Conservation (phyloP, 345 rosid species). For the Populus alba region DNA sequence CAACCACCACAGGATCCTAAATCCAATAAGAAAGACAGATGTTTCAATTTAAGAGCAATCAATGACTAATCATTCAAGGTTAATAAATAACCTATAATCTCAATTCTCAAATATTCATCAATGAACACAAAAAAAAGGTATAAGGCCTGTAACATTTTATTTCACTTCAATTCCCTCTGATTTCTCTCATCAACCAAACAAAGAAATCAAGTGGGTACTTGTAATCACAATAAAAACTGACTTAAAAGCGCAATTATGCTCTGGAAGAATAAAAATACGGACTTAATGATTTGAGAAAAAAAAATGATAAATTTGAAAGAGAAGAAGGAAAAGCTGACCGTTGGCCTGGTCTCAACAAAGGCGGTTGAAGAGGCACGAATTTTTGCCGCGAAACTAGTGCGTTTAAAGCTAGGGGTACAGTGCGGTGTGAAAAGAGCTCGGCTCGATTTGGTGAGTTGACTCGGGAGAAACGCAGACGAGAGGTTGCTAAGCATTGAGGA, state of each 20-base stretch:
- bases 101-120: background rate
- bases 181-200: background rate
- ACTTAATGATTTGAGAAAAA: too few relatives aligned
- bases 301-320: background rate
- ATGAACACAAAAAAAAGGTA: too few relatives aligned
- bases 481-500: constrained; percentile 8
- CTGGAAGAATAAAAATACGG: background rate
- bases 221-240: background rate
- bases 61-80: background rate
- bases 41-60: background rate
- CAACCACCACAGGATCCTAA: constrained; percentile 36
- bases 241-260: background rate
- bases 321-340: constrained; percentile 22
- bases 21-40: background rate
- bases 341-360: constrained; percentile 37
- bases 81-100: background rate
- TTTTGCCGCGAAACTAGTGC: constrained; percentile 12
- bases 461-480: constrained; percentile 17
- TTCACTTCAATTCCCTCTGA: background rate
- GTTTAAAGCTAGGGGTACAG: constrained; percentile 1
- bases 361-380: constrained; percentile 47
- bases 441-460: constrained; percentile 18
- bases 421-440: constrained; percentile 4
- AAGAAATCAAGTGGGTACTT: background rate
- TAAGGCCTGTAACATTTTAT: background rate